Evolutionary conservation across 2,329 filamentous ascomycete species (phyloP), one percentile per base, ranked within the genome.

Genomic region (Pestalotiopsis sp.): DNA sequence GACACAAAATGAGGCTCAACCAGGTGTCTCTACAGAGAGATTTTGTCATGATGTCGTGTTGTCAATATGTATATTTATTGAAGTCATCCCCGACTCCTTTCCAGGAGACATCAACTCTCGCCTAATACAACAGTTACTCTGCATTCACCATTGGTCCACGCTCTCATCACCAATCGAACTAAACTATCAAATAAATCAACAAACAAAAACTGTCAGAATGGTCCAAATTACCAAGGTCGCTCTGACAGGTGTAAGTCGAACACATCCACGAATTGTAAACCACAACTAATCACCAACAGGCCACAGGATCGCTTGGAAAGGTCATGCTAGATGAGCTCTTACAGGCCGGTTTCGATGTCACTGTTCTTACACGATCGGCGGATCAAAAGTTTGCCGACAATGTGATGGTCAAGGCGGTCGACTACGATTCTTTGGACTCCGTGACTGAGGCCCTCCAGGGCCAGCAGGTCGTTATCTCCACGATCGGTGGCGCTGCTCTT

Each of bases 401-500:
- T 14, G 56, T 58, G 7, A 58, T 22, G 14, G 13, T 58, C 56
- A 58, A 35, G 17, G 59, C 11, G 6, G 59, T 40, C 26, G 59
- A 62, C 38, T 40, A 39, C 5, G 38, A 38, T 13, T 75, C 72
- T 11, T 72, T 71, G 9, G 74, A 69, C 17, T 63, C 65, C 22
- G 72, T 70, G 1, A 57, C 70, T 0, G 57, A 65, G 13, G 85
- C 84, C 2, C 81, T 91, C 61, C 72, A 81, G 60, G 86, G 84
- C 52, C 85, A 89, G 70, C 89, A 91, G 74, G 89, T 86, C 0
- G 81, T 89, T 5, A 74, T 91, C 64, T 85, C 83, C 3, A 78
- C 84, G 0, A 79, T 90, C 30, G 75, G 72, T 26, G 60, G 30
- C 2, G 65, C 70, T 6, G 74, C 72, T 1, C n/a, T 76, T 9